These are phyloP conservation scores for Castanea mollissima DNA, from an alignment of 306 rosid genomes.

Conservation along the genomic window DNA sequence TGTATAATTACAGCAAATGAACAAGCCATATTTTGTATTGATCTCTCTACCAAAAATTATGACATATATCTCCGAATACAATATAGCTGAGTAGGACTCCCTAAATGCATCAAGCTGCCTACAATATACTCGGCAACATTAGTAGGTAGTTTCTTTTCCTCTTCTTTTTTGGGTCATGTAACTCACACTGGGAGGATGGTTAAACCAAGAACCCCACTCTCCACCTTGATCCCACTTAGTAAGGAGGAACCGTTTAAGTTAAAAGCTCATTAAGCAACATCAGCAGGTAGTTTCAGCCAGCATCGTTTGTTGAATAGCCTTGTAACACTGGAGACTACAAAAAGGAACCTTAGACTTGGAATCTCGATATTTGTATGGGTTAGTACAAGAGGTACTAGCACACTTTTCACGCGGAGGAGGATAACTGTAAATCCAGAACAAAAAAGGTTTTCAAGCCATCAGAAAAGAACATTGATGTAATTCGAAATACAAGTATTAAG, in stretches of 20 bases:
- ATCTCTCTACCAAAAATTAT: neutral
- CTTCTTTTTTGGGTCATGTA: no score
- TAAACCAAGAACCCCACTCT: no score
- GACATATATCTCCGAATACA: neutral
- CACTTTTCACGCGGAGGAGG: conserved; percentile 88
- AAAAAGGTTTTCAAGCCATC: conserved; percentile 5
- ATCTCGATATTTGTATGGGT: conserved; percentile 84
- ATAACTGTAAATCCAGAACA: conserved; percentile 55
- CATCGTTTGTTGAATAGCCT: conserved; percentile 52
- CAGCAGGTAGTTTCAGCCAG: conserved; percentile 39
- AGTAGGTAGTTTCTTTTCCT: conserved; percentile 12
- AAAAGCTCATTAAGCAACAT: conserved; percentile 15
- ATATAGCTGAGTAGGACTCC: neutral
- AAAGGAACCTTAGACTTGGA: conserved; percentile 85
- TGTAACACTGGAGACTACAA: conserved; percentile 91
- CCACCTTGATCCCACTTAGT: no score
- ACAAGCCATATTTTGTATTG: neutral
- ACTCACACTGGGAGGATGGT: no score
- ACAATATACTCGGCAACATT: neutral
- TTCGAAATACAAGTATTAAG: conserved; percentile 14
- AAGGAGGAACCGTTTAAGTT: no score
- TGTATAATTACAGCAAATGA: neutral
- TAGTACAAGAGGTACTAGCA: conserved; percentile 72
- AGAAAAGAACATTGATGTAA: conserved; percentile 5
- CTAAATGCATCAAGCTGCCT: neutral